Evolutionary conservation across 2,329 filamentous ascomycete species (phyloP), one percentile per base, ranked within the genome.

Genomic region (Anthostomella pinea): DNA sequence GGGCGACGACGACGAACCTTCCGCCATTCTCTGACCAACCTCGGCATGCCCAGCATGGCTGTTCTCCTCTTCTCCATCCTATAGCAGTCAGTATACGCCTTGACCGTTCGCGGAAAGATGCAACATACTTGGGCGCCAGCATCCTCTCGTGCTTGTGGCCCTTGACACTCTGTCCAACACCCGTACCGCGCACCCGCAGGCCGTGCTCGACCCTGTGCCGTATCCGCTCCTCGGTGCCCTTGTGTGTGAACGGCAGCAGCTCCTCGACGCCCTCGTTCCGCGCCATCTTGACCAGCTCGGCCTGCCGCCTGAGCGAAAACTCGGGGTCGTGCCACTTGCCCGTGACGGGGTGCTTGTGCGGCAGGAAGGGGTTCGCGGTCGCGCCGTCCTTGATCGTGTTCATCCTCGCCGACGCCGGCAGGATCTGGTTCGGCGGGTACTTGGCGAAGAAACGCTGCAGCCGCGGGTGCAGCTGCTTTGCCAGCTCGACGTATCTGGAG

Each of bases 31-130:
- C 85, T 79, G 62, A 98, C 87, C 70, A 97, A 78, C 57, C 84
- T 80, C 47, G 91, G 89, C 93, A 98, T 98, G 42, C 83, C 82
- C 70, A 94, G 65, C 87, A 97, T 96, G 41, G 93, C 93, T 65
- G 87, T 78, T 75, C 85, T 85, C 68, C 89, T 82, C 69, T 86
- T 81, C 63, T 95, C 88, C 76, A 97, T 77, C 65, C 83, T 85
- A 57, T 41, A 22, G 33, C 21, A 33, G 57, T 69, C 48, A 72
- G 62, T 46, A 48, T 44, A 21, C 36, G 25, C 14, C 22, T 6
- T 10, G 26, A 22, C 19, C 32, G 8, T 32, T 26, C 19, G 17
- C 29, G 9, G 14, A 25, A 36, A 20, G 23, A 19, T 13, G 6
- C 38, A 36, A 72, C 79, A 47, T 79, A 80, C 73, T 83, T 81